Conservation (phyloP, 2,329 filamentous ascomycete species). For the Dactylellina leptospora region DNA sequence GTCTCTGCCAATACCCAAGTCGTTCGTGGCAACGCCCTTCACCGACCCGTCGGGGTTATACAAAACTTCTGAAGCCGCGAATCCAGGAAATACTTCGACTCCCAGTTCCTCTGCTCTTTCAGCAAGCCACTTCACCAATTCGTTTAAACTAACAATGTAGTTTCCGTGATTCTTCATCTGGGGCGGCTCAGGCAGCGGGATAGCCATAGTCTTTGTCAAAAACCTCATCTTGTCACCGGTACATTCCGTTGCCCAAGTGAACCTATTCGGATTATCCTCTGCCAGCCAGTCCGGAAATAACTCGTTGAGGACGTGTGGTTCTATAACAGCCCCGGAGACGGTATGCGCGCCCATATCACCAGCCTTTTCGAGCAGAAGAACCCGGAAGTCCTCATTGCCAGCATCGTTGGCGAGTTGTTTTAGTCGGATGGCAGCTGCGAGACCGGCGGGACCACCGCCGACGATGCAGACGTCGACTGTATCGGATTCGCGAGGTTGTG, state of each 20-base stretch:
- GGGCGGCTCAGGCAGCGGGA: conserved; percentile 86
- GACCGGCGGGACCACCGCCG: conserved; percentile 91
- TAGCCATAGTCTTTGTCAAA: conserved; percentile 79
- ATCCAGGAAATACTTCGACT: conserved; percentile 95
- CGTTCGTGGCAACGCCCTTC: conserved; percentile 93
- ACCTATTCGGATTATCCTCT: conserved; percentile 85
- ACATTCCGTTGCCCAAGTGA: conserved; percentile 85
- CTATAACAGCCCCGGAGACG: conserved; percentile 91
- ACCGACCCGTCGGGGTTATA: conserved; percentile 88
- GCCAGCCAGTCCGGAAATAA: conserved; percentile 92
- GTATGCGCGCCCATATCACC: conserved; percentile 95
- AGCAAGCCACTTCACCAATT: conserved; percentile 93
- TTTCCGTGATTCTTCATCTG: conserved; percentile 99
- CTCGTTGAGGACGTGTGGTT: conserved; percentile 87
- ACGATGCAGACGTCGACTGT: conserved; percentile 97
- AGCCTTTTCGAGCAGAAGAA: conserved; percentile 91
- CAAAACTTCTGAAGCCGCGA: conserved; percentile 90
- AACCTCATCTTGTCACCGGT: conserved; percentile 90
- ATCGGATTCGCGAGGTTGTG: conserved; percentile 78
- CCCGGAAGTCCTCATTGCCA: conserved; percentile 94
- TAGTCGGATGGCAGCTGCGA: conserved; percentile 89
- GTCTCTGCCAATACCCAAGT: conserved; percentile 81
- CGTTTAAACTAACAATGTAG: conserved; percentile 94
- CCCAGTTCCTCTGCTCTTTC: conserved; percentile 96
- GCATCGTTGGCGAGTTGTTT: conserved; percentile 95